Evolutionary conservation across 495 filamentous ascomycete species (phyloP), one percentile per base, ranked within the genome.

Genomic region (Trichoderma parareesei): DNA sequence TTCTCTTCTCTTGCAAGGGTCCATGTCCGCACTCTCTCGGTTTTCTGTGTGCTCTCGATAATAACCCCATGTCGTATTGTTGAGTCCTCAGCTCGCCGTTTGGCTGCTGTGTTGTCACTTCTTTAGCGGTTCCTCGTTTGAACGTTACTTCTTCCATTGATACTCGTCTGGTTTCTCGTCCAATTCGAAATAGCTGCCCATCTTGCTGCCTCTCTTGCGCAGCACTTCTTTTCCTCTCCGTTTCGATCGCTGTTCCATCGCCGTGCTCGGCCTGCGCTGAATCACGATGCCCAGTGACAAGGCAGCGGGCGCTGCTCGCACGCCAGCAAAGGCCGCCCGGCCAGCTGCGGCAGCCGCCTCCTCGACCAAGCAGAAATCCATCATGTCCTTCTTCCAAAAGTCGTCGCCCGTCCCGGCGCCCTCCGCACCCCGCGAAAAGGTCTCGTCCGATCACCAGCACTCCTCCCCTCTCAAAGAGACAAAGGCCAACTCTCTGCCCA

Each of bases 361-460:
- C 38, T 74, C 73, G 35, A 70, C 83, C 77, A 91, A 88, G 71
- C 88, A 85, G 70, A 88, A 93, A 76, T 90, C 87, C 68, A 94
- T 97, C 61, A 79, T 92, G 4, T 89, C 90, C 43, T 97, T 97
- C 80, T 96, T 97, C 69, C 81, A 88, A 64, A 93, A 89, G 69
- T 84, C 84, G 11, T 76, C 82, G 0, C 79, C 80, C 9, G 76
- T 79, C 27, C 76, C 80, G 14, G 65, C 53, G 5, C 11, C 66
- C 6, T 16, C 65, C 35, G 59, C 68, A 37, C 67, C 73, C 16
- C 69, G 69, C 16, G 67, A 20, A 67, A 67, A 64, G 67, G 70
- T 63, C 37, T 27, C 53, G 53, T 57, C 53, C 53, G 53, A 35
- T 33, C 10, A 67, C 16, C 60, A 66, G 9, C 69, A 69, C 1